Conservation (phyloP, 2,329 filamentous ascomycete species). For the Bisporella sp. region DNA sequence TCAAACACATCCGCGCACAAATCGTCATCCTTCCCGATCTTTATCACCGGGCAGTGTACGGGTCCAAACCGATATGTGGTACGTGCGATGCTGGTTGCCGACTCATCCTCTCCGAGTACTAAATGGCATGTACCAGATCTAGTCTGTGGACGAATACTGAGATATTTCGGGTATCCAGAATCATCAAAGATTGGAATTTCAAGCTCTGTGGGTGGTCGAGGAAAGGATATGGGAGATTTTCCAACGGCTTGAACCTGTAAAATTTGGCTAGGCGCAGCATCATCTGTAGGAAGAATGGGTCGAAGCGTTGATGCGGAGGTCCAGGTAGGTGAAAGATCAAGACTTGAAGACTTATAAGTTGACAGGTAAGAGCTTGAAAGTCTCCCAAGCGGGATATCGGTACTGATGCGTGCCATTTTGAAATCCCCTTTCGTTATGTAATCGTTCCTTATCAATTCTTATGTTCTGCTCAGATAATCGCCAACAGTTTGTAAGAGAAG, state of each 20-base stretch:
- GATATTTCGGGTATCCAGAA: constrained; percentile 34
- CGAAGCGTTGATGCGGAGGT: neutral
- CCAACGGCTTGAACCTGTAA: constrained; percentile 44
- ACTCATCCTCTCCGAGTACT: constrained; percentile 33
- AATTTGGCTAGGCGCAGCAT: constrained; percentile 36
- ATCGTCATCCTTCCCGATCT: constrained; percentile 4
- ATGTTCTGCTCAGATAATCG: no score
- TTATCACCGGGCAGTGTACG: constrained; percentile 41
- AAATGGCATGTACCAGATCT: constrained; percentile 43
- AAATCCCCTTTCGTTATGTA: no score
- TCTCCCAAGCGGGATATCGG: no score
- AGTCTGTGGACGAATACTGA: constrained; percentile 41
- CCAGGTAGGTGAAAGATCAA: no score
- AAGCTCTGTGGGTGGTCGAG: constrained; percentile 29
- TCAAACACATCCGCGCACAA: constrained; percentile 20
- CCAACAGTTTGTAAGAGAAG: no score
- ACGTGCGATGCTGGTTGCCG: constrained; percentile 33
- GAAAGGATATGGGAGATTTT: constrained; percentile 36
- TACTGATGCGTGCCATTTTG: no score
- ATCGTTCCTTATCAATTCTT: no score
- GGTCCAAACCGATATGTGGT: constrained; percentile 54
- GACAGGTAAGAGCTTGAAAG: no score
- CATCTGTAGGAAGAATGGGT: neutral
- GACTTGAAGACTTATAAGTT: no score
- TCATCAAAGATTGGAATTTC: constrained; percentile 37